Conservation (phyloP, 1,284 basidiomycete species). For the Trametes pubescens region DNA sequence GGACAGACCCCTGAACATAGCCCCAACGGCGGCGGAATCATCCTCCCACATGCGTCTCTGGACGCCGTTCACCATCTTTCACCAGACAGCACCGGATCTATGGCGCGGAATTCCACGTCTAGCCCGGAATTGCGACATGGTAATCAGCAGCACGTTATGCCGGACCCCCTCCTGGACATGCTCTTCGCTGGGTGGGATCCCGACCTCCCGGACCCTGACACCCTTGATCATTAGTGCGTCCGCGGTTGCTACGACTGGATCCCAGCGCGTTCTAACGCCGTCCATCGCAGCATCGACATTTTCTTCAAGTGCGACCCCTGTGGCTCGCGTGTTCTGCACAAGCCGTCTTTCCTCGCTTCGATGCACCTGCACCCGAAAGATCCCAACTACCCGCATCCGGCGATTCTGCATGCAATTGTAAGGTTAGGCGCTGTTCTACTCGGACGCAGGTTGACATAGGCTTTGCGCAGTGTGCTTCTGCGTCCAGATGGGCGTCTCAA, state of each 20-base stretch:
- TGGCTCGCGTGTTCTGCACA: slow-evolving; percentile 79
- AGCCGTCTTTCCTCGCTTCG: slow-evolving; percentile 78
- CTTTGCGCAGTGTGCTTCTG: slow-evolving; percentile 73
- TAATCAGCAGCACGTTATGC: slow-evolving; percentile 24
- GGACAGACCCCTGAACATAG: slow-evolving; percentile 37
- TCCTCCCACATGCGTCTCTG: slow-evolving; percentile 57
- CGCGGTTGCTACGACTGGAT: not conserved
- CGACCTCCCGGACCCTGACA: slow-evolving; percentile 76
- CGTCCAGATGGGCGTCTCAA: slow-evolving; percentile 81
- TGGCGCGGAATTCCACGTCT: slow-evolving; percentile 54
- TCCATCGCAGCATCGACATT: slow-evolving; percentile 72
- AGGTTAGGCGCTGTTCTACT: slow-evolving; percentile 25
- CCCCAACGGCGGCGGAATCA: slow-evolving; percentile 45
- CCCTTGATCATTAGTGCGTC: slow-evolving; percentile 77
- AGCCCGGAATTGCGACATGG: slow-evolving; percentile 56
- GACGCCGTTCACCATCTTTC: slow-evolving; percentile 51
- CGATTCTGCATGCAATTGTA: slow-evolving; percentile 84
- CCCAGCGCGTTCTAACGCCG: slow-evolving; percentile 13
- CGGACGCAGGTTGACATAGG: slow-evolving; percentile 15
- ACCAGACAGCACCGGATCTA: slow-evolving; percentile 52
- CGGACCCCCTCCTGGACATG: slow-evolving; percentile 64
- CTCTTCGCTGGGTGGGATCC: slow-evolving; percentile 83
- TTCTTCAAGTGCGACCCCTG: slow-evolving; percentile 88
- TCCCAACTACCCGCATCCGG: slow-evolving; percentile 80
- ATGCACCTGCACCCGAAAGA: slow-evolving; percentile 80